These are phyloP conservation scores for Moniliophthora roreri DNA, from an alignment of 1,284 basidiomycete genomes.

Conservation along the genomic window DNA sequence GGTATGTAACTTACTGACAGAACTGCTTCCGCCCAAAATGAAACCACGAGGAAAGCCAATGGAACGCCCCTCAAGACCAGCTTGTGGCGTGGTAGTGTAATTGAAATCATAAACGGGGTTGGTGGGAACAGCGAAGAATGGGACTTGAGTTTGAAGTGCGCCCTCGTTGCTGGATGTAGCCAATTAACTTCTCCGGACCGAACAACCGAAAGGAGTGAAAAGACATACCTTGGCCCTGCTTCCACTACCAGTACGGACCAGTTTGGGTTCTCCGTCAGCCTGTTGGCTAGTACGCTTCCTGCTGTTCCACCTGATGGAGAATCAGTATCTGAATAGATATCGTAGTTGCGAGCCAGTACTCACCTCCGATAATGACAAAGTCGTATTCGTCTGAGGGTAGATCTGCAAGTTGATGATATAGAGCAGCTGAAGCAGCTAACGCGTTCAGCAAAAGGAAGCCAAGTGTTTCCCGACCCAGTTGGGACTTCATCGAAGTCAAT, in stretches of 20 bases:
- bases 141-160: constrained; percentile 21
- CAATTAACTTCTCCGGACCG: neutral
- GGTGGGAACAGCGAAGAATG: constrained; percentile 21
- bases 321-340: neutral
- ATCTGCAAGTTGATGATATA: constrained; percentile 6
- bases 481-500: neutral
- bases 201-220: neutral
- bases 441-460: neutral
- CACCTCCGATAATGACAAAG: constrained; percentile 24
- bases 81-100: constrained; percentile 32
- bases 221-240: constrained; percentile 28
- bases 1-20: constrained; percentile 26
- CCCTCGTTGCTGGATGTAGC: constrained; percentile 21
- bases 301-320: constrained; percentile 17
- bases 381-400: constrained; percentile 15
- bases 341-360: neutral
- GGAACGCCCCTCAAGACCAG: constrained; percentile 23
- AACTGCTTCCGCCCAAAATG: constrained; percentile 32
- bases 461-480: neutral
- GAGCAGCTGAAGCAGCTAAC: neutral
- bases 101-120: constrained; percentile 30
- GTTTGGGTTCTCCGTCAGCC: constrained; percentile 37
- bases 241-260: constrained; percentile 38
- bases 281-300: constrained; percentile 33
- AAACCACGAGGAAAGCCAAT: constrained; percentile 29